Evolutionary conservation across 768 basidiomycete species (phyloP), one percentile per base, ranked within the genome.

Genomic region (Termitomyces sp.): DNA sequence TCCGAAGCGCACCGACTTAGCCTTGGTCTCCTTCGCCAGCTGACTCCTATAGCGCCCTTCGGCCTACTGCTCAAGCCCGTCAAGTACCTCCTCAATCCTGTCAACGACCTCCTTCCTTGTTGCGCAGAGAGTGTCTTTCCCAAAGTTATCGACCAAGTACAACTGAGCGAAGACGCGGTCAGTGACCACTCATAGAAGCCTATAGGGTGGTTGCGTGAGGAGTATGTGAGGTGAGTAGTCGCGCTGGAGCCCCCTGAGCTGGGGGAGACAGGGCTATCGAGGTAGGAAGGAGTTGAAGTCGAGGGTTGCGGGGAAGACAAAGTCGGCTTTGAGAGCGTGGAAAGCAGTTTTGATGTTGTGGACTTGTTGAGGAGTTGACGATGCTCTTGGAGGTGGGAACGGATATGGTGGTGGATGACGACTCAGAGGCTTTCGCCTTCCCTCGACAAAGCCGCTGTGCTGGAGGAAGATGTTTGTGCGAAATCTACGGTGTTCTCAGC

Each of bases 151-250:
- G 27, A 90, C 73, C 0, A 73, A 76, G 60, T 90, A 88, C 23
- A 89, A 73, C 56, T 76, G 72, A 11, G 73, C 62, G 20, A 91
- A 68, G 23, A 73, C 38, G 74, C 69, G 48, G 75, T 75, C n/a
- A 89, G 69, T 18, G 78, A 76, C 59, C 87, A 77, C 59, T 85
- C 81, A 67, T 86, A 84, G 57, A 74, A 77, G 52, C 83, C 82
- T 36, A 89, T 70, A 0, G 82, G 77, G 25, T 80, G 77, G 65
- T 89, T 90, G 44, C 65, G 68, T 10, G 79, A 61, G 25, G 81
- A 82, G 72, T 79, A 88, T 5, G 81, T 73, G 10, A 91, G 77
- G 35, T 70, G 70, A 7, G 68, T 64, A n/a, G 65, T 66, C 4
- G 60, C 54, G 15, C 47, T 49, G 3, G 66, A 59, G 7, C 53